Conservation (phyloP, 352 stramenopile species). For the Phytophthora cryptogea region DNA sequence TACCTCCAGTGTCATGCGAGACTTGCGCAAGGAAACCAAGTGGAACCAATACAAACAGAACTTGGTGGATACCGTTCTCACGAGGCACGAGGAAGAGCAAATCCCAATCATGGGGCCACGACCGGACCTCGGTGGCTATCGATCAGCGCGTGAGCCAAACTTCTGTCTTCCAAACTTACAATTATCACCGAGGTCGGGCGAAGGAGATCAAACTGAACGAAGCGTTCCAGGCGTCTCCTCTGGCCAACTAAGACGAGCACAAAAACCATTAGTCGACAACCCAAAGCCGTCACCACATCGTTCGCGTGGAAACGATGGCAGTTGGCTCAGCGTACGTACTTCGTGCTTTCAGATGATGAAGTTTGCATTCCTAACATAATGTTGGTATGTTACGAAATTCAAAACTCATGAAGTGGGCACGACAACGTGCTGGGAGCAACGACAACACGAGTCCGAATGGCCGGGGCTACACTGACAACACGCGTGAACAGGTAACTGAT, state of each 20-base stretch:
- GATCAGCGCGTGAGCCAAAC: slow-evolving; percentile 29
- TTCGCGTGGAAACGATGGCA: slow-evolving; percentile 17
- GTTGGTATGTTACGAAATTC: slow-evolving; percentile 5
- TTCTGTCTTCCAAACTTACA: slow-evolving; percentile 25
- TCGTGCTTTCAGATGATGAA: slow-evolving; percentile 5
- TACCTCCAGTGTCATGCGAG: slow-evolving; percentile 41
- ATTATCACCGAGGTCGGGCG: slow-evolving; percentile 6
- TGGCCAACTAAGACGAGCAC: slow-evolving; percentile 20
- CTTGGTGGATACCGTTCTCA: slow-evolving; percentile 42
- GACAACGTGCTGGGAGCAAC: slow-evolving; percentile 36
- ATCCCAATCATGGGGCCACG: slow-evolving; percentile 46
- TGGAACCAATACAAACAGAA: slow-evolving; percentile 63
- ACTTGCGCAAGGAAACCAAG: slow-evolving; percentile 48
- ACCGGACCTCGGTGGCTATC: slow-evolving; percentile 23
- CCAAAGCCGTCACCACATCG: slow-evolving; percentile 19
- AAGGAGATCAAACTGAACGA: slow-evolving; percentile 20
- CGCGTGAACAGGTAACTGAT: slow-evolving; percentile 30
- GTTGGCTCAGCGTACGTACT: slow-evolving; percentile 44
- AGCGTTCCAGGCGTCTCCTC: slow-evolving; percentile 26
- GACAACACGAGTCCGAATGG: slow-evolving; percentile 35
- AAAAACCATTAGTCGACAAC: slow-evolving; percentile 34
- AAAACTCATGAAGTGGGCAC: slow-evolving; percentile 48
- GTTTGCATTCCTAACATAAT: slow-evolving; percentile 6
- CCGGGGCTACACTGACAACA: slow-evolving; percentile 27
- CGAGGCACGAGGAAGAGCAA: slow-evolving; percentile 44